Percentiles rank a stretch among this genome's conserved stretches.
Evolutionary conservation across 2,329 filamentous ascomycete species (phyloP).

Genomic region (Beauveria bassiana): DNA sequence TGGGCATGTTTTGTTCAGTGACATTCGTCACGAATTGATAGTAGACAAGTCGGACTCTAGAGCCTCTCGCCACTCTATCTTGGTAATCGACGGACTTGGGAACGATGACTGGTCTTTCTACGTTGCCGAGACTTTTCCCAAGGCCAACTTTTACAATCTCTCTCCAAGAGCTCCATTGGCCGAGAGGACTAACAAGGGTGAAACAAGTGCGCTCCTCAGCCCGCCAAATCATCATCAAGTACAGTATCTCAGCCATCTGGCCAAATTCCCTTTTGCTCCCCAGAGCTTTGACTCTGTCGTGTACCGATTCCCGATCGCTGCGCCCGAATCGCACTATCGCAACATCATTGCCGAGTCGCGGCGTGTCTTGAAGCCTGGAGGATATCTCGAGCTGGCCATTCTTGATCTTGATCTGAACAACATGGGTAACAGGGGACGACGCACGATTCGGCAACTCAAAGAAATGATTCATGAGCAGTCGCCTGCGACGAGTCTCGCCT

Average conservation of each 20-base stretch:
- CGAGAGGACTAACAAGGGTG: conserved; percentile 32
- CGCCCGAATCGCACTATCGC: conserved; percentile 60
- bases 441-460: conserved; percentile 63
- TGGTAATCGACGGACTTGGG: conserved; percentile 78
- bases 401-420: conserved; percentile 76
- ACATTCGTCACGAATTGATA: conserved; percentile 62
- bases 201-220: conserved; percentile 43
- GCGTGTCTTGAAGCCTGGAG: conserved; percentile 68
- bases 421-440: conserved; percentile 66
- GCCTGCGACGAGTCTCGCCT: conserved; percentile 51
- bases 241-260: conserved; percentile 52
- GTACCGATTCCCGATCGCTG: conserved; percentile 66
- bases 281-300: conserved; percentile 71
- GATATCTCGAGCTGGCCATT: conserved; percentile 70
- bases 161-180: conserved; percentile 49
- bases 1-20: conserved; percentile 75
- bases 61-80: conserved; percentile 49
- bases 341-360: conserved; percentile 68
- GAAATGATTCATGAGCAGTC: conserved; percentile 57
- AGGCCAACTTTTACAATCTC: conserved; percentile 69
- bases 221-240: conserved; percentile 70
- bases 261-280: conserved; percentile 66
- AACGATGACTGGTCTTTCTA: conserved; percentile 87
- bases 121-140: conserved; percentile 70
- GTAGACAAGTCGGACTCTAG: conserved; percentile 33